Evolutionary conservation across 2,329 filamentous ascomycete species (phyloP).

Genomic region (Tolypocladium paradoxum): DNA sequence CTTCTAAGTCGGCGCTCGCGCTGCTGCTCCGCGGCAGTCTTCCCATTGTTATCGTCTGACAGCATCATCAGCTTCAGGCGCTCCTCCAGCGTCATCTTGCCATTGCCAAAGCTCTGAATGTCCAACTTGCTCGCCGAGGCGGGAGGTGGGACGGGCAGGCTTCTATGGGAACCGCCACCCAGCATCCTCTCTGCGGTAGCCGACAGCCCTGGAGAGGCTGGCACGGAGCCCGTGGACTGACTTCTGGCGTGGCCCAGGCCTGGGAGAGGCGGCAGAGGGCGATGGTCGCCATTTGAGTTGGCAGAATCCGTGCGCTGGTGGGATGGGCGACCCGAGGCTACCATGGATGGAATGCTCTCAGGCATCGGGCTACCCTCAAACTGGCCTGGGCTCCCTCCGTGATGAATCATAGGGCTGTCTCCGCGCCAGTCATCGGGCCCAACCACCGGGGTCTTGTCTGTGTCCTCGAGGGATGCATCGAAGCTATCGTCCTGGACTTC

Average conservation of each 20-base stretch:
- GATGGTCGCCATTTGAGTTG: constrained; percentile 68
- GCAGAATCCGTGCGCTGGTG: constrained; percentile 60
- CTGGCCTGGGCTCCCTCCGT: constrained; percentile 12
- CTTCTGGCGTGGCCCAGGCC: constrained; percentile 35
- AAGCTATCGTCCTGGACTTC: constrained; percentile 69
- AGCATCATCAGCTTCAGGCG: constrained; percentile 82
- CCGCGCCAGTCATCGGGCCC: constrained; percentile 93
- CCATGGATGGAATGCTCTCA: constrained; percentile 31
- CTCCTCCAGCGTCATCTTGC: constrained; percentile 76
- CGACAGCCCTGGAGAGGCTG: constrained; percentile 53
- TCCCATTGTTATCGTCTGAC: constrained; percentile 50
- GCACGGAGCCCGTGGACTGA: constrained; percentile 32
- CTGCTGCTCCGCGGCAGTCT: constrained; percentile 53
- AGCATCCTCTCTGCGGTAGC: constrained; percentile 63
- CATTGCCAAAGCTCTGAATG: constrained; percentile 62
- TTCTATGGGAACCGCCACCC: constrained; percentile 49
- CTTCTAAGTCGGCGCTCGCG: constrained; percentile 59
- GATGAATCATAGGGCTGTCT: constrained; percentile 39
- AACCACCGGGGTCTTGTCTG: constrained; percentile 96
- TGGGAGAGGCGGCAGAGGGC: constrained; percentile 80
- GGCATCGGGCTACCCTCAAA: constrained; percentile 64
- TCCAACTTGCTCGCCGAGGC: constrained; percentile 62
- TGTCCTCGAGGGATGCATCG: constrained; percentile 88
- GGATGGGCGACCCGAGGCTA: constrained; percentile 38
- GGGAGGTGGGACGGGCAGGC: constrained; percentile 62